phyloP scores from a whole-genome alignment of 176 grass and related monocot genomes.

The Coix lacrymajobi region DNA sequence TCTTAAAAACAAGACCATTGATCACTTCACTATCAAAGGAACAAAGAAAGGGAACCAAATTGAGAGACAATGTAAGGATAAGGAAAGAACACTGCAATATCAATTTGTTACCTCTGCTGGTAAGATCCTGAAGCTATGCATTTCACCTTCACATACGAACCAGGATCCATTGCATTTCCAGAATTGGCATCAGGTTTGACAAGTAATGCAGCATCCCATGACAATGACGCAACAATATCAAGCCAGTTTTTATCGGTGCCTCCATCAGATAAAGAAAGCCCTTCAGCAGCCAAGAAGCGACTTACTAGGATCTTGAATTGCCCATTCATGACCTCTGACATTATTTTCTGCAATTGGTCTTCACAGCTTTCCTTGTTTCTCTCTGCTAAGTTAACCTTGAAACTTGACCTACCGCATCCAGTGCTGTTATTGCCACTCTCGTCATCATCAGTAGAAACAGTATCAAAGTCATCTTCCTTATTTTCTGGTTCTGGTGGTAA shows the following conservation, averaged over 20 bases:
- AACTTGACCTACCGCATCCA: constrained; percentile 43
- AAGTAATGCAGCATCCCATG: constrained; percentile 77
- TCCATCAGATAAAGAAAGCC: constrained; percentile 39
- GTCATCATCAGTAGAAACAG: constrained; percentile 37
- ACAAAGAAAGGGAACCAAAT: constrained; percentile 8
- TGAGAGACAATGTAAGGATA: background rate
- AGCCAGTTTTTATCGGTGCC: constrained; percentile 57
- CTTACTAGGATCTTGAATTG: constrained; percentile 80
- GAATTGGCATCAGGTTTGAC: constrained; percentile 76
- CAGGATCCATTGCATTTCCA: constrained; percentile 91
- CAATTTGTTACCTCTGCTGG: constrained; percentile 59
- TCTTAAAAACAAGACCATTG: constrained; percentile 96
- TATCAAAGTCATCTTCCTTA: constrained; percentile 56
- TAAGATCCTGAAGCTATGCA: constrained; percentile 68
- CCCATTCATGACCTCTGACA: constrained; percentile 89
- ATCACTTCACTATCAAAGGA: constrained; percentile 79
- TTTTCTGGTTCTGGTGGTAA: constrained; percentile 66
- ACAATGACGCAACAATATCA: constrained; percentile 68
- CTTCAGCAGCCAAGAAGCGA: constrained; percentile 80
- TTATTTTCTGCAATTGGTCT: constrained; percentile 62
- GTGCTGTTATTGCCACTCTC: constrained; percentile 34
- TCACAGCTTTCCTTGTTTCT: constrained; percentile 35
- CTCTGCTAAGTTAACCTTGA: constrained; percentile 33
- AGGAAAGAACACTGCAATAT: background rate
- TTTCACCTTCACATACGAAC: constrained; percentile 90